A percentile compares a stretch with the other conserved stretches of the same genome.
phyloP scores from a whole-genome alignment of 2,329 filamentous ascomycete species.

The Aspergillus brasiliensis region DNA sequence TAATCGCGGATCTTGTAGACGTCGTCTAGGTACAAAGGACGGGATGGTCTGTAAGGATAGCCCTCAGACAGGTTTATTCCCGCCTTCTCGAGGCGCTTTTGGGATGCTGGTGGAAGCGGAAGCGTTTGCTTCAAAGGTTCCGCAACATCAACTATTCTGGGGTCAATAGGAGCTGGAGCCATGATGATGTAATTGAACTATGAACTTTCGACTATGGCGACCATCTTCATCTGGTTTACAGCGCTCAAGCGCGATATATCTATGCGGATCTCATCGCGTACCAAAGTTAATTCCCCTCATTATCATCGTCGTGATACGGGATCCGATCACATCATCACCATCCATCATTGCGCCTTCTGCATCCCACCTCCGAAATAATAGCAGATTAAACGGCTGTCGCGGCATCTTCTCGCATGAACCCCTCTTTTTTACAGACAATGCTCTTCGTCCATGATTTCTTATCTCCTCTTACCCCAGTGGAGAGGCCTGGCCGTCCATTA shows the following conservation, averaged over 20 bases:
- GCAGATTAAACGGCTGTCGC: neutral
- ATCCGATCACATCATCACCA: conserved; percentile 35
- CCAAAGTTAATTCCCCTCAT: neutral
- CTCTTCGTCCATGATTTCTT: conserved; percentile 8
- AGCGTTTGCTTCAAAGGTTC: conserved; percentile 66
- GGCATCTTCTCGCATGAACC: neutral
- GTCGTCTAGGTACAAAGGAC: conserved; percentile 70
- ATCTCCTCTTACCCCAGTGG: conserved; percentile 4
- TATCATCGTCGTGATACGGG: neutral
- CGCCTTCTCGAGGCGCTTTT: conserved; percentile 64
- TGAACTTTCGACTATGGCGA: neutral
- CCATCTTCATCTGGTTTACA: neutral
- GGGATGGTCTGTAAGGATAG: conserved; percentile 70
- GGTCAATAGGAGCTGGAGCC: conserved; percentile 63
- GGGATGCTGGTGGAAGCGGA: conserved; percentile 59
- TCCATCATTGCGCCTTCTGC: conserved; percentile 31
- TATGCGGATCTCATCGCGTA: neutral
- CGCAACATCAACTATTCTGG: conserved; percentile 64
- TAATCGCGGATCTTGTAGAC: conserved; percentile 65
- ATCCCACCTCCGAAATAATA: neutral
- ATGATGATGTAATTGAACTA: conserved; percentile 35
- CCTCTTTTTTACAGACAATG: conserved; percentile 4
- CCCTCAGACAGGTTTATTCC: conserved; percentile 70
- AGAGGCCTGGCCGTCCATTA: conserved; percentile 11
- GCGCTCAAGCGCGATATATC: neutral